Evolutionary conservation across 352 stramenopile species (phyloP).

Genomic region (Pythium dissimile): DNA sequence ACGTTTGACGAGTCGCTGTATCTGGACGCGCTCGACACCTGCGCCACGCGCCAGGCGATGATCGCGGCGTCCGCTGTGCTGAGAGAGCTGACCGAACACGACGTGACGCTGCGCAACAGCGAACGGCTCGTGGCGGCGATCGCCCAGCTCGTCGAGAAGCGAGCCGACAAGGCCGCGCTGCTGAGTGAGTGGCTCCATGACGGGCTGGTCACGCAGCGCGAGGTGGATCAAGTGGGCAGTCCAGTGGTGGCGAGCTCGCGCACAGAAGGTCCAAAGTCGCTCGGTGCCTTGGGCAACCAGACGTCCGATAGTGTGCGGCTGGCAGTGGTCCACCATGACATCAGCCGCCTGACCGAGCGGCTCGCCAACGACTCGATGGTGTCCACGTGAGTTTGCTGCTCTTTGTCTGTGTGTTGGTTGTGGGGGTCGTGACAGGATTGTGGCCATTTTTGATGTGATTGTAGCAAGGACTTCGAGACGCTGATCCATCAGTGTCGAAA

Average conservation of each 20-base stretch:
- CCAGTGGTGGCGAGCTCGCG: not conserved
- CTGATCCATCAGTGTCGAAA: slow-evolving; percentile 81
- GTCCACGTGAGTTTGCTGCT: slow-evolving; percentile 32
- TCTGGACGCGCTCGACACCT: slow-evolving; percentile 54
- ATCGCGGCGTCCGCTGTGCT: slow-evolving; percentile 31
- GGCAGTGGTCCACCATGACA: slow-evolving; percentile 69
- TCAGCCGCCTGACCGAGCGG: slow-evolving; percentile 50
- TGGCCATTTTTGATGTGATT: not conserved
- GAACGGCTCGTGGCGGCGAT: slow-evolving; percentile 43
- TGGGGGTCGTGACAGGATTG: too few species aligned
- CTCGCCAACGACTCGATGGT: slow-evolving; percentile 43
- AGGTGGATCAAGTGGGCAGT: slow-evolving; percentile 23
- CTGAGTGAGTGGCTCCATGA: slow-evolving; percentile 37
- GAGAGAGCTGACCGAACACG: slow-evolving; percentile 28
- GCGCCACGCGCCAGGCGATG: slow-evolving; percentile 38
- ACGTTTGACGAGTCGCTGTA: slow-evolving; percentile 65
- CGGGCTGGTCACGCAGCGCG: slow-evolving; percentile 32
- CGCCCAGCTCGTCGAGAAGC: slow-evolving; percentile 31
- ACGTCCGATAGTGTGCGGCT: slow-evolving; percentile 62
- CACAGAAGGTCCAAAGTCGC: slow-evolving; percentile 30
- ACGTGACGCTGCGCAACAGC: slow-evolving; percentile 36
- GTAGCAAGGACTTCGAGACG: slow-evolving; percentile 78
- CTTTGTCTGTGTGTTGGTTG: not conserved
- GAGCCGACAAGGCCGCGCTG: slow-evolving; percentile 30
- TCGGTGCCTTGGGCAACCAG: slow-evolving; percentile 58